phyloP scores from a whole-genome alignment of 345 rosid genomes.

The Jatropha curcas region DNA sequence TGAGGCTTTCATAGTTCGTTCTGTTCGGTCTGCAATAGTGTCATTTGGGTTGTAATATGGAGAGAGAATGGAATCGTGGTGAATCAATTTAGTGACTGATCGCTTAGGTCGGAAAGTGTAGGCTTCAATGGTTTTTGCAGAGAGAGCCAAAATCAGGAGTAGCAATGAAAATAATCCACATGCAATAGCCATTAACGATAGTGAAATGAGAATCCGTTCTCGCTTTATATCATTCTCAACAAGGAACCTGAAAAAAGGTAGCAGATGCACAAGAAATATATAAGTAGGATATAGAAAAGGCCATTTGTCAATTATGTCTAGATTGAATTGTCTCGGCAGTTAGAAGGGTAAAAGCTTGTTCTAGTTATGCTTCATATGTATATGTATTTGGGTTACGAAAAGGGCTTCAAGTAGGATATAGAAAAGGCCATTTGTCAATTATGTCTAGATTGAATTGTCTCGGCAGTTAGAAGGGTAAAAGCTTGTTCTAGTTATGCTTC shows the following conservation, averaged over 20 bases:
- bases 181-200: not conserved
- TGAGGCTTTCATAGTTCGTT: constrained; percentile 30
- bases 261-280: not conserved
- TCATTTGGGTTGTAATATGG: constrained; percentile 30
- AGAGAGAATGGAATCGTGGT: constrained; percentile 35
- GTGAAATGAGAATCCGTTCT: not conserved
- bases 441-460: not conserved
- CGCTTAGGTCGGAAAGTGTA: not conserved
- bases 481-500: not conserved
- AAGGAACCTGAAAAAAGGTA: not conserved
- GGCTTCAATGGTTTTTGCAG: not conserved
- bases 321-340: not conserved
- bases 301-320: too few species aligned
- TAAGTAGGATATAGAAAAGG: too few species aligned
- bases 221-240: too few species aligned
- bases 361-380: not conserved
- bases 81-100: constrained; percentile 25
- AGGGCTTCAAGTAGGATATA: too few species aligned
- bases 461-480: constrained; percentile 2
- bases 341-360: not conserved
- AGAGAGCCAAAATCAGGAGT: not conserved
- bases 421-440: too few species aligned
- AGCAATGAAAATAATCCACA: not conserved
- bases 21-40: constrained; percentile 18
- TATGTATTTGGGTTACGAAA: too few species aligned